phyloP scores from a whole-genome alignment of 2,329 filamentous ascomycete species.

The Cladophialophora exuberans region DNA sequence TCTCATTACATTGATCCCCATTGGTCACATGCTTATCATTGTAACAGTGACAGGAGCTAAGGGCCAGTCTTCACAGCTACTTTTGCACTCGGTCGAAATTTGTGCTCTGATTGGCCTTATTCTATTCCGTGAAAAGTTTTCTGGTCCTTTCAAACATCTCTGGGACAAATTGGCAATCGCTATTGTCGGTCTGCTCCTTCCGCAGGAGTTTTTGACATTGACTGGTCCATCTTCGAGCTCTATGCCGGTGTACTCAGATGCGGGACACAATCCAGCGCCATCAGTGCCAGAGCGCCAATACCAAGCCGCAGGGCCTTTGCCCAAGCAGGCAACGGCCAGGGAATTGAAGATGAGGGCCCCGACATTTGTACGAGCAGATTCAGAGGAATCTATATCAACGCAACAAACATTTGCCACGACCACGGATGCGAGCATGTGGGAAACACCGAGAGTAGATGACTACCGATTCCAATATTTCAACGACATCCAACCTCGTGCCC shows the following conservation, averaged over 20 bases:
- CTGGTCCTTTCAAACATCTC: slow-evolving; percentile 21
- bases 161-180: slow-evolving; percentile 32
- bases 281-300: not conserved
- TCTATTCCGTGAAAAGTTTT: slow-evolving; percentile 16
- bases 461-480: slow-evolving; percentile 15
- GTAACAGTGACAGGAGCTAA: not conserved
- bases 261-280: not conserved
- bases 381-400: not conserved
- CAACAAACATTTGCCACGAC: slow-evolving; percentile 10
- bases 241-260: not conserved
- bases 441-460: slow-evolving; percentile 16
- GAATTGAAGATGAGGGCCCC: not conserved
- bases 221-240: slow-evolving; percentile 3
- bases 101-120: slow-evolving; percentile 17
- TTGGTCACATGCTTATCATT: slow-evolving; percentile 18
- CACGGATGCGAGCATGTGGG: slow-evolving; percentile 23
- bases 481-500: too few species aligned
- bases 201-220: slow-evolving; percentile 27
- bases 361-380: not conserved
- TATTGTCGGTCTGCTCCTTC: slow-evolving; percentile 24
- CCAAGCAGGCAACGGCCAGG: not conserved
- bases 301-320: not conserved
- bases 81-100: slow-evolving; percentile 20
- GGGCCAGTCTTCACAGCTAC: slow-evolving; percentile 8
- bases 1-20: slow-evolving; percentile 20